Base-by-base conservation (phyloP, 2,329 filamentous ascomycete species). In the Xylariaceae sp. region DNA sequence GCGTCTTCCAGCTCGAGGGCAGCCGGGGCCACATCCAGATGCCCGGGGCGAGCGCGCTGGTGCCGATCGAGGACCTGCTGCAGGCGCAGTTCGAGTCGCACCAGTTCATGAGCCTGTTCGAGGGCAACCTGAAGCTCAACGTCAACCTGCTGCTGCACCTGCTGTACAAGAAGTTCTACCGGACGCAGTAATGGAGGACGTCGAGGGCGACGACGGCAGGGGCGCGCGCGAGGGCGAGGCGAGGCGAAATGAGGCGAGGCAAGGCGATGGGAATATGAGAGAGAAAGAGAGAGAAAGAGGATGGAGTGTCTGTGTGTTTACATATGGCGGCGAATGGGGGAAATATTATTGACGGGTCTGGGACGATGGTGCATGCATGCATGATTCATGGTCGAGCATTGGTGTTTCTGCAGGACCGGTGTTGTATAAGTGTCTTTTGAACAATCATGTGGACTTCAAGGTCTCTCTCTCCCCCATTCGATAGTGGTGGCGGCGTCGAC, bases 161-260 rank as follows among this genome's bases (percentile, higher is more conserved):
- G 60, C 75, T 98, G 48, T 96, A 96, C 70, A 94, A 93, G 75
- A 98, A 98, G 72, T 98, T 98, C 61, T 98, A 98, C 58, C 68
- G 77, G 41, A 81, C 78, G 39, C 76, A 80, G 52, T 79, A 64
- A 63, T 31, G 5, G 30, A 19, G 7, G 32, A 16, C 37, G 11
- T 19, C 29, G 24, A n/a, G n/a, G n/a, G n/a, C n/a, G n/a, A n/a
- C n/a, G n/a, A n/a, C n/a, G n/a, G n/a, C n/a, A 17, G 18, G 12
- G 15, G 23, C 13, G 11, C 28, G 19, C 23, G 9, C 23, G 31
- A 29, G 7, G 26, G 22, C 21, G 24, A 21, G 29, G 33, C 31
- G 39, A 31, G 30, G 32, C 31, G 5, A 18, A 5, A 17, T n/a
- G n/a, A n/a, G n/a, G n/a, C n/a, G n/a, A n/a, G n/a, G n/a, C n/a